These are phyloP conservation scores for Tetraselmis chui DNA, from an alignment of 139 green algal genomes.

Conservation along the genomic window DNA sequence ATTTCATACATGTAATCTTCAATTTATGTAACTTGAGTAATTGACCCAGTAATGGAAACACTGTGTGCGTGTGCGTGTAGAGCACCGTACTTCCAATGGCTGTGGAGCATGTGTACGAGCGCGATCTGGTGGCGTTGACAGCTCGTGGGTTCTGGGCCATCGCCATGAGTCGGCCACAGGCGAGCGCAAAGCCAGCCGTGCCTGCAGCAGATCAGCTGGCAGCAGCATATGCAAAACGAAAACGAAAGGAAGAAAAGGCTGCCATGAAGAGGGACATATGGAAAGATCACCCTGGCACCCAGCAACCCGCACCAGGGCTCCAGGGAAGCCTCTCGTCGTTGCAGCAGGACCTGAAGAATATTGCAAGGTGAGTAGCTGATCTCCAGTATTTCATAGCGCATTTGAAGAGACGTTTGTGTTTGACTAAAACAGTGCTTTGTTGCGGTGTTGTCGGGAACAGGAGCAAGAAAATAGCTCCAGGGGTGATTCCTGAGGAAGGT, in stretches of 20 bases:
- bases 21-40: too few relatives aligned
- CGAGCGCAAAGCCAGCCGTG: neutral
- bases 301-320: neutral
- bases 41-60: too few relatives aligned
- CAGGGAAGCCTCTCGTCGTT: neutral
- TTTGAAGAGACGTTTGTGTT: too few relatives aligned
- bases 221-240: neutral
- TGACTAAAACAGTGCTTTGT: too few relatives aligned
- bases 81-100: constrained; percentile 1
- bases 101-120: constrained; percentile 9
- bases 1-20: too few relatives aligned
- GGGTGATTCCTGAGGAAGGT: neutral
- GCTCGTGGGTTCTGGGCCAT: constrained; percentile 10
- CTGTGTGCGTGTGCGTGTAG: neutral
- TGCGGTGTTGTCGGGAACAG: too few relatives aligned
- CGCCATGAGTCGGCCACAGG: neutral
- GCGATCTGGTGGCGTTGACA: constrained; percentile 3
- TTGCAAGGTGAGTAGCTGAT: too few relatives aligned
- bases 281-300: neutral
- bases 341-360: neutral
- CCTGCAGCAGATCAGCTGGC: neutral
- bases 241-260: neutral
- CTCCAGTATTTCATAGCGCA: too few relatives aligned
- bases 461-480: neutral
- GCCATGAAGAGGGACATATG: neutral